phyloP scores from a whole-genome alignment of 345 rosid species.

The Salix purpurea region DNA sequence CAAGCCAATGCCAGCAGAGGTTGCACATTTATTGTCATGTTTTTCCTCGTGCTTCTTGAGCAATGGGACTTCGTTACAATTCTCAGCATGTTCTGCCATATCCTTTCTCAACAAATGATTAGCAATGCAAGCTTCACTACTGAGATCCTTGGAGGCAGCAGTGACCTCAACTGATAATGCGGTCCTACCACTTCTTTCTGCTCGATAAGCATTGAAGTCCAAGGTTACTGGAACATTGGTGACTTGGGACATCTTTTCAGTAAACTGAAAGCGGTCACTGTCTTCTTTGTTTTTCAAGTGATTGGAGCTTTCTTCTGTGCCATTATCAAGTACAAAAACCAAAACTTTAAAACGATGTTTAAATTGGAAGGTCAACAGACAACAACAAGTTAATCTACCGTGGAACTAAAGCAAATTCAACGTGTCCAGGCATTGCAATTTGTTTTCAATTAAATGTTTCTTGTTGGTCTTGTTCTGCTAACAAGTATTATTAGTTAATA shows the following conservation, averaged over 20 bases:
- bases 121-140: conserved; percentile 22
- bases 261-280: conserved; percentile 13
- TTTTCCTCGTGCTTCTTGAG: conserved; percentile 19
- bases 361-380: background rate
- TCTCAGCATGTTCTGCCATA: conserved; percentile 20
- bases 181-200: conserved; percentile 17
- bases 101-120: conserved; percentile 7
- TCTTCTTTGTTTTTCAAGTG: conserved; percentile 18
- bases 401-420: background rate
- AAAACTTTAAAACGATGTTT: background rate
- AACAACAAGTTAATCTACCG: background rate
- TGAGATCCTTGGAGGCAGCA: conserved; percentile 32
- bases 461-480: background rate
- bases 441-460: background rate
- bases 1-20: conserved; percentile 35
- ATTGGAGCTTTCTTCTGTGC: conserved; percentile 4
- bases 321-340: background rate
- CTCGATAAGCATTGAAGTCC: conserved; percentile 23
- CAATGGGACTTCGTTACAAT: conserved; percentile 20
- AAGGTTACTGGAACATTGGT: conserved; percentile 25
- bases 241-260: conserved; percentile 37
- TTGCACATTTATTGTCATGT: conserved; percentile 20
- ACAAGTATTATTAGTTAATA: background rate
- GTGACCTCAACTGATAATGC: conserved; percentile 6
- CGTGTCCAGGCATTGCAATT: background rate